Conservation (phyloP, 139 green algal genomes). For the Picochlorum sp. region DNA sequence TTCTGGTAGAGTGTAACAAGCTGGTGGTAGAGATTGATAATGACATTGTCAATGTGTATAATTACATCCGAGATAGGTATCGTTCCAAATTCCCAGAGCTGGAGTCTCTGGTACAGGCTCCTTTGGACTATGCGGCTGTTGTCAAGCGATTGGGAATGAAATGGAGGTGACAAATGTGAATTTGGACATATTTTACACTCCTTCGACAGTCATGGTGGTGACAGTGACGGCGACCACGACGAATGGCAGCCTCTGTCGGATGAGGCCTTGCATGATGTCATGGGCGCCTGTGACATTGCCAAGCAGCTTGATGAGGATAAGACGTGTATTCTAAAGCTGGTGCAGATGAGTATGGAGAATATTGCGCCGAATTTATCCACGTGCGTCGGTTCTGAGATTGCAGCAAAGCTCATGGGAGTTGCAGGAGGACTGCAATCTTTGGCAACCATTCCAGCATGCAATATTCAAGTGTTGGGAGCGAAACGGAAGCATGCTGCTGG, state of each 20-base stretch:
- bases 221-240: constrained; percentile 94
- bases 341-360: constrained; percentile 75
- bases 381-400: constrained; percentile 78
- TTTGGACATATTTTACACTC: constrained; percentile 66
- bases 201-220: constrained; percentile 94
- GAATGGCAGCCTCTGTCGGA: constrained; percentile 49
- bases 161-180: constrained; percentile 57
- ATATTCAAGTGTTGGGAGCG: constrained; percentile 86
- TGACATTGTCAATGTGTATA: constrained; percentile 82
- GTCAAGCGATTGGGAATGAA: constrained; percentile 76
- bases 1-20: constrained; percentile 94
- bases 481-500: constrained; percentile 80
- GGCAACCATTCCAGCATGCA: constrained; percentile 87
- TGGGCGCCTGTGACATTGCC: constrained; percentile 67
- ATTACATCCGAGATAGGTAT: constrained; percentile 59
- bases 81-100: constrained; percentile 84
- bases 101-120: constrained; percentile 82
- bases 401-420: constrained; percentile 85
- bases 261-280: constrained; percentile 42
- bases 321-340: constrained; percentile 65
- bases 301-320: constrained; percentile 83
- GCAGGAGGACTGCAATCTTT: constrained; percentile 80
- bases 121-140: constrained; percentile 84
- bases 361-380: constrained; percentile 93
- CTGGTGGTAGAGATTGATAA: constrained; percentile 94